These are phyloP conservation scores for Phytophthora aleatoria DNA, from an alignment of 352 stramenopile genomes.

Conservation along the genomic window DNA sequence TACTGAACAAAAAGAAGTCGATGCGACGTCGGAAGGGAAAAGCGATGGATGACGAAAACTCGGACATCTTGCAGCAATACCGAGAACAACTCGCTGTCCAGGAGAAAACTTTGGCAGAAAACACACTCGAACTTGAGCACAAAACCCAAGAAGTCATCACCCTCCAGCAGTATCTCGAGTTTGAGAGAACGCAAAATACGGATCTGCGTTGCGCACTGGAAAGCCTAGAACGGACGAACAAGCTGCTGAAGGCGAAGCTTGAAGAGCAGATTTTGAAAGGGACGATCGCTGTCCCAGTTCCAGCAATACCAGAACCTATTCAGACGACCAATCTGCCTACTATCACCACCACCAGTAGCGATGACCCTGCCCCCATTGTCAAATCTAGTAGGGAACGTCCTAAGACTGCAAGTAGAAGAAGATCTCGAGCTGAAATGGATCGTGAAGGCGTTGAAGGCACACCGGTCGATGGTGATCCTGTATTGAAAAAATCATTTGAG, in stretches of 20 bases:
- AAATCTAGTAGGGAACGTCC: conserved; percentile 16
- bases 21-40: conserved; percentile 46
- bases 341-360: neutral
- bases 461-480: neutral
- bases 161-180: conserved; percentile 43
- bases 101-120: conserved; percentile 57
- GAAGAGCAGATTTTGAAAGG: conserved; percentile 77
- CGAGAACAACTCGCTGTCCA: conserved; percentile 61
- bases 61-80: conserved; percentile 41
- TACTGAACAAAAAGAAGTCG: conserved; percentile 55
- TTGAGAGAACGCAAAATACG: conserved; percentile 37
- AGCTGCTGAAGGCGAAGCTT: conserved; percentile 58
- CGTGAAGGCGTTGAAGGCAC: conserved; percentile 5
- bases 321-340: neutral
- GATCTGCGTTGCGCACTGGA: conserved; percentile 48
- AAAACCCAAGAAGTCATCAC: conserved; percentile 51
- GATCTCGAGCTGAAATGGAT: conserved; percentile 19
- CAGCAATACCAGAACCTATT: neutral
- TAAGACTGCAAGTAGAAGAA: conserved; percentile 13
- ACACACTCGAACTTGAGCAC: conserved; percentile 65
- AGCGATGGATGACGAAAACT: conserved; percentile 33
- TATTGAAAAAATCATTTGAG: neutral
- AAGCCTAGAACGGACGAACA: conserved; percentile 64
- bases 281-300: conserved; percentile 24
- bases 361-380: neutral